Percentiles rank a stretch among this genome's conserved stretches.
Evolutionary conservation across 257 asterid genomes (phyloP).

Genomic region (Thymus mandschuricus): DNA sequence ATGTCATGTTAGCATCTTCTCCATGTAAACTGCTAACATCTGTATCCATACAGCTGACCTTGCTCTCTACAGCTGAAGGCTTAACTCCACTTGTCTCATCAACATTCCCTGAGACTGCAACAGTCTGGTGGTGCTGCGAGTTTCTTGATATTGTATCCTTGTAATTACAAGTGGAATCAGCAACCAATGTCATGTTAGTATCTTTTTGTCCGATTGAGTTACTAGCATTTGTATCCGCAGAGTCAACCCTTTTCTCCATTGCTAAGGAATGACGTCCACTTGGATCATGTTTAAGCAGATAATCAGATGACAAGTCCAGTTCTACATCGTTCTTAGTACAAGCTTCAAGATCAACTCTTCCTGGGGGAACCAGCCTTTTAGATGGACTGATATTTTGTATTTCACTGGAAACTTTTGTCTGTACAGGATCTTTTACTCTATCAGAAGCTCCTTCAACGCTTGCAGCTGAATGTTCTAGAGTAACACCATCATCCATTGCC

Average conservation of each 20-base stretch:
- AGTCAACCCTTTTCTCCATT: slow-evolving; percentile 42
- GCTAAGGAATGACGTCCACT: slow-evolving; percentile 41
- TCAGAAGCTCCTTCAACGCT: slow-evolving; percentile 43
- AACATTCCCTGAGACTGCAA: slow-evolving; percentile 40
- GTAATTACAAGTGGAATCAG: slow-evolving; percentile 38
- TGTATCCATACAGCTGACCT: slow-evolving; percentile 33
- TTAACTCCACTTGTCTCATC: slow-evolving; percentile 39
- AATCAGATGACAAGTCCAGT: slow-evolving; percentile 36
- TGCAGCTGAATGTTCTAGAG: slow-evolving; percentile 36
- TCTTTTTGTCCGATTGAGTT: slow-evolving; percentile 41
- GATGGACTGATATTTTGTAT: slow-evolving; percentile 41
- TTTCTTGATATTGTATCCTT: slow-evolving; percentile 32
- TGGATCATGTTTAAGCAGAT: slow-evolving; percentile 38
- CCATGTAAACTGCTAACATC: slow-evolving; percentile 34
- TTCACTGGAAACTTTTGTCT: slow-evolving; percentile 37
- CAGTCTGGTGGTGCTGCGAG: slow-evolving; percentile 39
- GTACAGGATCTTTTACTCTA: slow-evolving; percentile 28
- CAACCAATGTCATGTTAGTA: slow-evolving; percentile 28
- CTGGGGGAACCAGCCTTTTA: slow-evolving; percentile 42
- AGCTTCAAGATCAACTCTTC: slow-evolving; percentile 44
- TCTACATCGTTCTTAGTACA: slow-evolving; percentile 31
- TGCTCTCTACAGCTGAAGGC: slow-evolving; percentile 42
- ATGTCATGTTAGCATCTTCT: slow-evolving; percentile 36
- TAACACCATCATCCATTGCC: slow-evolving; percentile 37
- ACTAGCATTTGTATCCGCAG: slow-evolving; percentile 27